These are phyloP conservation scores for Chamaecyparis obtusa DNA, from an alignment of 75 land plant species.

Conservation along the genomic window DNA sequence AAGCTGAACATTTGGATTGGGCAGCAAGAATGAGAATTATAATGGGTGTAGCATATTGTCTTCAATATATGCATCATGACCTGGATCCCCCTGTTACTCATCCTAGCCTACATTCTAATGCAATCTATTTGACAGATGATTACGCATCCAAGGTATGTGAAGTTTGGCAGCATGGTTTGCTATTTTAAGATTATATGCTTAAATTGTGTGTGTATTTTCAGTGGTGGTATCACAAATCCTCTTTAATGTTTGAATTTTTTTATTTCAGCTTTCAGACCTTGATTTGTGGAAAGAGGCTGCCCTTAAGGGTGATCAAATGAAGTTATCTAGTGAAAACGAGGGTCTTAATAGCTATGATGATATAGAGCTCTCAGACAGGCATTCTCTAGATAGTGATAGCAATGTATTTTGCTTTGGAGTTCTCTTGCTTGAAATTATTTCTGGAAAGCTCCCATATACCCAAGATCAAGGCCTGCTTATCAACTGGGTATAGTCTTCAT, in stretches of 20 bases:
- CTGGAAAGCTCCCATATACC: constrained; percentile 56
- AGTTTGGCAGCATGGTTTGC: background rate
- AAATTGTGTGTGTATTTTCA: constrained; percentile 1
- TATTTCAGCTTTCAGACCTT: constrained; percentile 8
- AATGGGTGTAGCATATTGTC: constrained; percentile 79
- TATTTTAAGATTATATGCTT: background rate
- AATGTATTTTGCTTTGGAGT: constrained; percentile 83
- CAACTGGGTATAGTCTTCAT: constrained; percentile 53
- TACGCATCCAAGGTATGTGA: constrained; percentile 72
- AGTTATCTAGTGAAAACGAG: constrained; percentile 21
- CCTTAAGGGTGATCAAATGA: background rate
- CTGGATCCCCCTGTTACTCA: constrained; percentile 66
- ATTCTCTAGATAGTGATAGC: constrained; percentile 37
- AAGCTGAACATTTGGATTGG: constrained; percentile 79
- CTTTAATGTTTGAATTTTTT: background rate
- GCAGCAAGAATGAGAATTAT: constrained; percentile 66
- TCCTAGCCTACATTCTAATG: constrained; percentile 36
- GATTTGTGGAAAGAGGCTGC: constrained; percentile 33
- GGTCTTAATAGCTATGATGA: constrained; percentile 34
- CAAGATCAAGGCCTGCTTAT: constrained; percentile 50
- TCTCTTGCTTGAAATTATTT: constrained; percentile 74
- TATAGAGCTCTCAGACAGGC: constrained; percentile 38
- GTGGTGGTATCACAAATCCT: background rate
- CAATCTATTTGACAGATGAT: constrained; percentile 71
- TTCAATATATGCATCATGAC: constrained; percentile 85